Percentiles rank a stretch among this genome's conserved stretches.
Evolutionary conservation across 2,329 filamentous ascomycete species (phyloP).

Genomic region (Fusarium haematococcum): DNA sequence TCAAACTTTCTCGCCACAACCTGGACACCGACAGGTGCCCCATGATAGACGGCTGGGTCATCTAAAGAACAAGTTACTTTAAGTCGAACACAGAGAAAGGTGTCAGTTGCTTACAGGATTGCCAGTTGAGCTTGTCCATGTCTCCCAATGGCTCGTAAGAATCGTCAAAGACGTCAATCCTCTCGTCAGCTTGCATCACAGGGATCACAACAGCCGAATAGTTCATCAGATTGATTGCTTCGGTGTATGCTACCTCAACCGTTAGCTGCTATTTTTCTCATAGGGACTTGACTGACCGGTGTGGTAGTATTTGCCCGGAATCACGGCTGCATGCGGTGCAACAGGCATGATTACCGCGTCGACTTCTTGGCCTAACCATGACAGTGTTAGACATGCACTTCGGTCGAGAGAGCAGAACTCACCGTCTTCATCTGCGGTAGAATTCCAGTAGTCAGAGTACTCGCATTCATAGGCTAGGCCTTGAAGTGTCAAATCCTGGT

Average conservation of each 20-base stretch:
- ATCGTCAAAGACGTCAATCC: conserved; percentile 56
- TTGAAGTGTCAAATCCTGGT: conserved; percentile 60
- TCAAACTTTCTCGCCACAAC: conserved; percentile 29
- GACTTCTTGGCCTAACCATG: conserved; percentile 57
- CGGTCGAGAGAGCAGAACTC: conserved; percentile 43
- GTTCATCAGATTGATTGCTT: conserved; percentile 65
- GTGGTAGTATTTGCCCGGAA: conserved; percentile 59
- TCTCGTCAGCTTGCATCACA: conserved; percentile 64
- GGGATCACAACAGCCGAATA: conserved; percentile 67
- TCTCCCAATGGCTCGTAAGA: conserved; percentile 55
- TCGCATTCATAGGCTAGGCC: conserved; percentile 67
- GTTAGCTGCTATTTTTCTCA: rapidly evolving
- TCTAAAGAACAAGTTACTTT: background rate
- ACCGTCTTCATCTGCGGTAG: conserved; percentile 60
- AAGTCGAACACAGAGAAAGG: background rate
- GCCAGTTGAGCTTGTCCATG: conserved; percentile 56
- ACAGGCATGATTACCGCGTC: conserved; percentile 66
- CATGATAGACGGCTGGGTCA: conserved; percentile 10
- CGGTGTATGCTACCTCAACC: conserved; percentile 45
- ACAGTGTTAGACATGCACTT: rapidly evolving
- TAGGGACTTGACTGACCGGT: conserved; percentile 26
- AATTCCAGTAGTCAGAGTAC: conserved; percentile 75
- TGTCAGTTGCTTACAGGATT: conserved; percentile 56
- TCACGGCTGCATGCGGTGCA: conserved; percentile 62
- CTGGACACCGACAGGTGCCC: conserved; percentile 28